Evolutionary conservation across 1,284 basidiomycete species (phyloP), one percentile per base, ranked within the genome.

Genomic region (Puccinia horiana): DNA sequence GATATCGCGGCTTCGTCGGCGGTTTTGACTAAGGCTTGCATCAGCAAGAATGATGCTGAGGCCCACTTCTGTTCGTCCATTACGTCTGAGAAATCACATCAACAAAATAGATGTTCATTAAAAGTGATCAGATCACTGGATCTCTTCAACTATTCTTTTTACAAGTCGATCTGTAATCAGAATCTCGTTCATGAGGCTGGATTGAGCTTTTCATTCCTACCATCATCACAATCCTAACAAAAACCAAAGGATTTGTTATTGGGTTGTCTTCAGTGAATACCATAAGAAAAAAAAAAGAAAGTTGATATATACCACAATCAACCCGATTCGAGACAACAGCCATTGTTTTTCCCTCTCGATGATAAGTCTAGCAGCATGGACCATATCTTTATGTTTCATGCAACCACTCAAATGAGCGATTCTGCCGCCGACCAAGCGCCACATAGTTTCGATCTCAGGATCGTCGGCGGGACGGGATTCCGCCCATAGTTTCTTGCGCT

Each of bases 51-150:
- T 4, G 80, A 82, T 37, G 72, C n/a, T 8, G 80, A 82, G 6
- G 80, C 58, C 80, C 80, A 82, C 69, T 82, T 82, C 73, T 82
- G 80, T 35, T 82, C 80, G 58, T 82, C 80, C 80, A 82, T 82
- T 14, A 82, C 80, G 37, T 82, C 80, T 82, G 52, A 29, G 6
- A 52, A 37, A 12, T 52, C n/a, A 47, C 26, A 75, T 56, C 49
- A 35, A 73, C 37, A 54, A 20, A 26, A 23, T 65, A 18, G 47
- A 47, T 5, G 1, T 20, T 40, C 35, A 44, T n/a, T 32, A n/a
- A n/a, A n/a, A n/a, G n/a, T 29, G 56, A 16, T 44, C 63, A 67
- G 63, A 42, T 26, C 32, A 32, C 29, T 32, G 8, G 16, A 58
- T 29, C 26, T 58, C 56, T 26, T 26, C 4, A 56, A 56, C n/a